Conservation (phyloP, 2,329 filamentous ascomycete species). For the Paramyrothecium sp. region DNA sequence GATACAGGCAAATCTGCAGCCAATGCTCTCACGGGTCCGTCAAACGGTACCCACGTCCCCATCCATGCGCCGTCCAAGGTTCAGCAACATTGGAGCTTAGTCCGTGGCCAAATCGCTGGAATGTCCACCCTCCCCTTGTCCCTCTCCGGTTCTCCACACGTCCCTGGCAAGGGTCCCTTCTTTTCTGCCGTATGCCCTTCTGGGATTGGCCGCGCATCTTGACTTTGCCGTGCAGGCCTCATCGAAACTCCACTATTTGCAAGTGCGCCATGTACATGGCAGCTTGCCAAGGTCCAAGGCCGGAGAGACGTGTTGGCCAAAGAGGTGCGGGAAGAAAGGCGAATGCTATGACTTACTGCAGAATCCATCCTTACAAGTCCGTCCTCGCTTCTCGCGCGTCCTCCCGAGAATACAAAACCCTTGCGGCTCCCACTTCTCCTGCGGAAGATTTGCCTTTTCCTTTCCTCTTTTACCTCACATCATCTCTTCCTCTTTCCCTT, state of each 20-base stretch:
- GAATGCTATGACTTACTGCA: too few relatives aligned
- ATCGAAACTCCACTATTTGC: neutral
- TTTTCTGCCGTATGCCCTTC: neutral
- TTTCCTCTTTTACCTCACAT: neutral
- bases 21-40: too few relatives aligned
- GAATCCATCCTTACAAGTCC: neutral
- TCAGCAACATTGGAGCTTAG: neutral
- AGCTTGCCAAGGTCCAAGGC: neutral
- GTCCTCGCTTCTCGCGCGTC: neutral
- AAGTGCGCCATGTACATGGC: neutral
- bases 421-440: neutral
- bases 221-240: neutral
- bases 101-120: neutral
- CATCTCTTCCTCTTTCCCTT: conserved; percentile 1
- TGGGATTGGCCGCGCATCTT: neutral
- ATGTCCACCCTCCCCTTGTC: neutral
- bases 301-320: too few relatives aligned
- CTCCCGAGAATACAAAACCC: neutral
- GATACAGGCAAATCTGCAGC: too few relatives aligned
- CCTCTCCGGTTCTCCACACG: neutral
- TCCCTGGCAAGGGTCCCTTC: neutral
- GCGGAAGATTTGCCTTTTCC: neutral
- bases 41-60: too few relatives aligned
- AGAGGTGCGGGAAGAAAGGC: too few relatives aligned
- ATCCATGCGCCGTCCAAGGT: neutral